Percentiles rank a stretch among this genome's conserved stretches.
phyloP scores from a whole-genome alignment of 768 basidiomycete genomes.

The Coprinopsis marcescibilis region DNA sequence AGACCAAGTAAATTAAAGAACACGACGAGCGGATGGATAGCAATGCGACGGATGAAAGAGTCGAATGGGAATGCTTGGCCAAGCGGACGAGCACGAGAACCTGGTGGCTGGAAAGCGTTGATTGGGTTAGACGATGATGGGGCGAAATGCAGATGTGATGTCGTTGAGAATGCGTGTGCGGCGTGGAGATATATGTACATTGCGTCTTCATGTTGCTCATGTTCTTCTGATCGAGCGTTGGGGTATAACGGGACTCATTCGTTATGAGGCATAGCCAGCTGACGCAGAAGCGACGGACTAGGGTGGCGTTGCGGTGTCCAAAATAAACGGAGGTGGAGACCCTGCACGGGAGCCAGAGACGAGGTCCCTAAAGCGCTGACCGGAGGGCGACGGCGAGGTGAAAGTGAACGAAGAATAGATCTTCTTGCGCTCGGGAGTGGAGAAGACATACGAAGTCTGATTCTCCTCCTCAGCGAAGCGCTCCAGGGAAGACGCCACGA shows the following conservation, averaged over 20 bases:
- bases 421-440: conserved; percentile 68
- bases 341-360: conserved; percentile 27
- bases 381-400: conserved; percentile 62
- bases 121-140: too few relatives aligned
- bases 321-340: conserved; percentile 18
- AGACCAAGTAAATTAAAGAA: too few relatives aligned
- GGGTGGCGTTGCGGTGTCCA: not conserved
- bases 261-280: conserved; percentile 4
- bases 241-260: conserved; percentile 4
- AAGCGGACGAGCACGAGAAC: too few relatives aligned
- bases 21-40: conserved; percentile 5
- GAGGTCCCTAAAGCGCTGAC: conserved; percentile 45
- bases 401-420: conserved; percentile 77
- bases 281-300: not conserved
- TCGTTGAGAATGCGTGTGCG: conserved; percentile 4
- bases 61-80: too few relatives aligned
- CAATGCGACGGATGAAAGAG: conserved; percentile 1
- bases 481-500: conserved; percentile 19
- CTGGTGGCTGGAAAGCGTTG: too few relatives aligned
- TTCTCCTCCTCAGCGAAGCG: conserved; percentile 16
- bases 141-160: not conserved
- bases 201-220: not conserved
- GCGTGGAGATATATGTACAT: conserved; percentile 3
- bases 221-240: not conserved
- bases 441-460: conserved; percentile 28